phyloP scores from a whole-genome alignment of 2,329 filamentous ascomycete species.

The Fusarium chaquense region DNA sequence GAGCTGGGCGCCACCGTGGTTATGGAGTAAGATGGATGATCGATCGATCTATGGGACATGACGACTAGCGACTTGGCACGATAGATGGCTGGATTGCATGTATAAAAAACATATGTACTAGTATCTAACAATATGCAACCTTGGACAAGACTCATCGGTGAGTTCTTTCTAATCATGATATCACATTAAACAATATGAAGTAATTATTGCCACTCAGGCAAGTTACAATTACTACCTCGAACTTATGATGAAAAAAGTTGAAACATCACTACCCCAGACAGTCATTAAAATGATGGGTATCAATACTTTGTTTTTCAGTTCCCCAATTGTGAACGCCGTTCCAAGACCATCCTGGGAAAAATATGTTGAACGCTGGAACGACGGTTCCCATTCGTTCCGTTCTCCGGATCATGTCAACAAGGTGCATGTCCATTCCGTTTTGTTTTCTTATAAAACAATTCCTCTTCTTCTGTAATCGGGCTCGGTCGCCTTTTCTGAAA shows the following conservation, averaged over 20 bases:
- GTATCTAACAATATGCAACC: slow-evolving; percentile 50
- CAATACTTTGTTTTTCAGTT: slow-evolving; percentile 40
- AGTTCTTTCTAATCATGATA: slow-evolving; percentile 36
- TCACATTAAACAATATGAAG: slow-evolving; percentile 22
- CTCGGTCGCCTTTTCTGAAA: slow-evolving; percentile 89
- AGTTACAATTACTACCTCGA: slow-evolving; percentile 9
- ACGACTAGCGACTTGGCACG: slow-evolving; percentile 48
- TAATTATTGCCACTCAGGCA: slow-evolving; percentile 4
- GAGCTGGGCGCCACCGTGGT: slow-evolving; percentile 86
- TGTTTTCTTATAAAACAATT: slow-evolving; percentile 58
- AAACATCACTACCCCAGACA: slow-evolving; percentile 11
- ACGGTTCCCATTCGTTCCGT: slow-evolving; percentile 45
- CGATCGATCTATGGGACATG: slow-evolving; percentile 26
- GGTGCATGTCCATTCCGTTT: slow-evolving; percentile 51
- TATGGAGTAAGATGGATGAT: slow-evolving; percentile 78
- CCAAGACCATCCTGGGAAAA: slow-evolving; percentile 25
- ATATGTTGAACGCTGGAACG: slow-evolving; percentile 32
- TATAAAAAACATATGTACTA: slow-evolving; percentile 57
- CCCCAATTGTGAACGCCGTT: slow-evolving; percentile 48
- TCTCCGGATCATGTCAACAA: slow-evolving; percentile 54
- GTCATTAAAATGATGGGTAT: slow-evolving; percentile 48
- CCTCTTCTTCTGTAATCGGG: slow-evolving; percentile 78
- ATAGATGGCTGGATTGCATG: slow-evolving; percentile 54
- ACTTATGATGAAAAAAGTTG: slow-evolving; percentile 5
- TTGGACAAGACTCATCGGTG: slow-evolving; percentile 34